These are phyloP conservation scores for Cutaneotrichosporon daszewskae DNA, from an alignment of 1,284 basidiomycete species.

Conservation along the genomic window DNA sequence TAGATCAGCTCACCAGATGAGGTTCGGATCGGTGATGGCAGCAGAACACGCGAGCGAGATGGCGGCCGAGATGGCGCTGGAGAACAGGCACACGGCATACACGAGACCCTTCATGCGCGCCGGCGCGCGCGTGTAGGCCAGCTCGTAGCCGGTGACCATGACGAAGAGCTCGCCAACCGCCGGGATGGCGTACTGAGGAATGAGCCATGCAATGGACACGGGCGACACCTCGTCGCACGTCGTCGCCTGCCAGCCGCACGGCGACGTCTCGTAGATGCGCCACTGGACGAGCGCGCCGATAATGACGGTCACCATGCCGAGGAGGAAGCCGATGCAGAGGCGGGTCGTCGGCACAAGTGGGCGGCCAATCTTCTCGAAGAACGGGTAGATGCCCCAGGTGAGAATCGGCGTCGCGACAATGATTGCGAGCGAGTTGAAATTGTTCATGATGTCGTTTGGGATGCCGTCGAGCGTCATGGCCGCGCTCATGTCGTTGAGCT, in stretches of 20 bases:
- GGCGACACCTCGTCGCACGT: constrained; percentile 28
- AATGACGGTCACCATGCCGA: constrained; percentile 46
- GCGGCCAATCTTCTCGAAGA: constrained; percentile 43
- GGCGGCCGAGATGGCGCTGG: constrained; percentile 49
- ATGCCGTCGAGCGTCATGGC: constrained; percentile 48
- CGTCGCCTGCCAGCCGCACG: constrained; percentile 48
- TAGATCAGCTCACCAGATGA: too few species aligned
- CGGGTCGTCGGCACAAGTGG: constrained; percentile 35
- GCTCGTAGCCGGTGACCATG: constrained; percentile 51
- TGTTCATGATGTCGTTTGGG: constrained; percentile 51
- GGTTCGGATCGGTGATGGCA: constrained; percentile 47
- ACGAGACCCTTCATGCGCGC: constrained; percentile 48
- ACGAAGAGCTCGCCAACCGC: constrained; percentile 52
- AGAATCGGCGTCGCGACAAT: constrained; percentile 50
- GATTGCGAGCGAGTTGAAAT: constrained; percentile 51
- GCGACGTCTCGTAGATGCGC: constrained; percentile 49
- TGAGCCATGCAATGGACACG: constrained; percentile 40
- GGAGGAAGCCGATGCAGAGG: constrained; percentile 36
- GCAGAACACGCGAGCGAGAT: constrained; percentile 39
- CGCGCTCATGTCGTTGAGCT: constrained; percentile 46
- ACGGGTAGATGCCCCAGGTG: constrained; percentile 49
- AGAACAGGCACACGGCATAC: constrained; percentile 48
- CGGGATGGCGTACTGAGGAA: constrained; percentile 48
- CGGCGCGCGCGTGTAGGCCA: constrained; percentile 50
- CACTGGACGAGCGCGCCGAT: constrained; percentile 50